Percentiles rank a stretch among this genome's conserved stretches.
Evolutionary conservation across 2,329 filamentous ascomycete genomes (phyloP).

Genomic region (Talaromyces sp.): DNA sequence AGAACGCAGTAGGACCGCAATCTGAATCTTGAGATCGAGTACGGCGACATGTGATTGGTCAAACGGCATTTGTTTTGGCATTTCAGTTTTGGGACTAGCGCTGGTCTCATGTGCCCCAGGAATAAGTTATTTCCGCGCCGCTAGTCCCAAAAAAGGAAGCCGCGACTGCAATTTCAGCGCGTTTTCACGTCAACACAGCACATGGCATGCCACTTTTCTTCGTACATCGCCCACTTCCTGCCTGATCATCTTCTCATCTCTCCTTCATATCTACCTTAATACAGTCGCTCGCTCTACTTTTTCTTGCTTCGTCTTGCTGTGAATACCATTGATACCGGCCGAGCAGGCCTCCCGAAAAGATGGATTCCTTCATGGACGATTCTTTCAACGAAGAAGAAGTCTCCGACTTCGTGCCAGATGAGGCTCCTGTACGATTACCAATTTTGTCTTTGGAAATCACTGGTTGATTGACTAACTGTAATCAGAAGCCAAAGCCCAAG

Average conservation of each 20-base stretch:
- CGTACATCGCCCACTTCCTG: not conserved
- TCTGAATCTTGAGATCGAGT: not conserved
- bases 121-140: slow-evolving; percentile 29
- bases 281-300: slow-evolving; percentile 9
- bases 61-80: slow-evolving; percentile 28
- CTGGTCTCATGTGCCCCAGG: slow-evolving; percentile 22
- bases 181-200: slow-evolving; percentile 17
- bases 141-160: slow-evolving; percentile 18
- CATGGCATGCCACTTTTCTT: slow-evolving; percentile 4
- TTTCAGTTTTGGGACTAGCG: slow-evolving; percentile 27
- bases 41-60: not conserved
- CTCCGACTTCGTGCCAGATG: slow-evolving; percentile 60
- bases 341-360: slow-evolving; percentile 22
- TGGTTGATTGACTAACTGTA: not conserved
- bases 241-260: not conserved
- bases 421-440: slow-evolving; percentile 44
- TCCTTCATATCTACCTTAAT: not conserved
- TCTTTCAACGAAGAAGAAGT: slow-evolving; percentile 56
- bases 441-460: not conserved
- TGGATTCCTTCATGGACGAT: slow-evolving; percentile 52
- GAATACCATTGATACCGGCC: not conserved
- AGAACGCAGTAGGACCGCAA: not conserved
- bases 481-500: slow-evolving; percentile 57
- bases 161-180: slow-evolving; percentile 19
- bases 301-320: not conserved